Conservation (phyloP, 2,329 filamentous ascomycete genomes). For the Chaetothyriales sp. region DNA sequence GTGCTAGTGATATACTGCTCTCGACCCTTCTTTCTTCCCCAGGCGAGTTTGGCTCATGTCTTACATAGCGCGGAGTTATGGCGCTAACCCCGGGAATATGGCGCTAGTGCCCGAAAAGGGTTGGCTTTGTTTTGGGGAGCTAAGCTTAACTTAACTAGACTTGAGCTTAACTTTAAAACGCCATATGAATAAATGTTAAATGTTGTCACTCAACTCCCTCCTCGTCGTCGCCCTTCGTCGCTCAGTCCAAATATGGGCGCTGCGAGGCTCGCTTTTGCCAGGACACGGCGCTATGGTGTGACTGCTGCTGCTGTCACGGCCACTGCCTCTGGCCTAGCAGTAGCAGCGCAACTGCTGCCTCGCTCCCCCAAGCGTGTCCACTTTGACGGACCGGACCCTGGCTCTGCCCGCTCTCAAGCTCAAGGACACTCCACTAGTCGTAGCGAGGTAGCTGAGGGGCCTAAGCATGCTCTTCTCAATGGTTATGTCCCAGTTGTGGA, state of each 20-base stretch:
- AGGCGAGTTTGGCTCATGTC: too few relatives aligned
- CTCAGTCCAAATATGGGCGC: conserved; percentile 14
- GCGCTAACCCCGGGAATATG: too few relatives aligned
- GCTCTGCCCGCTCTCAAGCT: conserved; percentile 3
- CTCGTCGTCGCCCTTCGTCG: conserved; percentile 7
- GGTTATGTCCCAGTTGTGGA: conserved; percentile 10
- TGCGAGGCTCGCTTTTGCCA: conserved; percentile 10
- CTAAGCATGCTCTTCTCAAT: conserved; percentile 8
- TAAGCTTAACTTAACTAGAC: too few relatives aligned
- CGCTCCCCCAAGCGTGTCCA: background rate
- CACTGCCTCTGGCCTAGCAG: background rate
- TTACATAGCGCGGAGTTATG: too few relatives aligned
- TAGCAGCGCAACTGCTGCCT: background rate
- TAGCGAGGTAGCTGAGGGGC: conserved; percentile 9
- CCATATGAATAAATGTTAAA: too few relatives aligned
- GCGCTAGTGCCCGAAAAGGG: too few relatives aligned
- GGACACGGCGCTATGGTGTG: conserved; percentile 6
- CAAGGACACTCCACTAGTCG: conserved; percentile 5
- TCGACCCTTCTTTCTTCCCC: too few relatives aligned
- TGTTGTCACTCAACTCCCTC: conserved; percentile 8
- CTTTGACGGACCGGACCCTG: conserved; percentile 6
- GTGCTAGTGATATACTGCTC: too few relatives aligned
- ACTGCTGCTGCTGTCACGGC: conserved; percentile 8
- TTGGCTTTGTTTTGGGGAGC: too few relatives aligned
- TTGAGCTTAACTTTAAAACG: background rate